A percentile compares a stretch with the other conserved stretches of the same genome.
These are phyloP conservation scores for Globisporangium recalcitrans DNA, from an alignment of 352 stramenopile genomes.

Conservation along the genomic window DNA sequence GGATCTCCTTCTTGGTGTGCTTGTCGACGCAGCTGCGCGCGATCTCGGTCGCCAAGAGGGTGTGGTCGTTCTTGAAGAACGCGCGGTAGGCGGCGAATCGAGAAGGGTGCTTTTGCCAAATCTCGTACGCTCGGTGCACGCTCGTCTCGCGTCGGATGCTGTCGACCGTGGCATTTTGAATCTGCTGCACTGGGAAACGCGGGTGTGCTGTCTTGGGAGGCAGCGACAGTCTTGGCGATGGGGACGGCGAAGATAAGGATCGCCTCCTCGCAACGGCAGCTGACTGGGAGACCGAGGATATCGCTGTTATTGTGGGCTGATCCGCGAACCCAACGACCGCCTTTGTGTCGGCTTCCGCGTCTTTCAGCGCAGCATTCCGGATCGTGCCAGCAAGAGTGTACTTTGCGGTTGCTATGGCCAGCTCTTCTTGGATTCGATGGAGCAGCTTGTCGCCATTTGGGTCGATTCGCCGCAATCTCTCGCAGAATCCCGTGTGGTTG, in stretches of 20 bases:
- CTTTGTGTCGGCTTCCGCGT: not conserved
- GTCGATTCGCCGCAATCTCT: not conserved
- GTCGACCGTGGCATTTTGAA: not conserved
- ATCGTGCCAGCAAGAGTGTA: not conserved
- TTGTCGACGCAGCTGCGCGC: constrained; percentile 11
- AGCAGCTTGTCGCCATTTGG: constrained; percentile 4
- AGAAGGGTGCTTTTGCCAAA: not conserved
- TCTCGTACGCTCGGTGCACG: not conserved
- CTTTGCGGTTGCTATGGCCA: not conserved
- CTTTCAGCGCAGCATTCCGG: not conserved
- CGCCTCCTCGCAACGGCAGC: not conserved
- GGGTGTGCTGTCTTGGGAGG: not conserved
- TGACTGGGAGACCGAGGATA: not conserved
- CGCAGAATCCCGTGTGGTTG: not conserved
- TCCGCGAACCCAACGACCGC: not conserved
- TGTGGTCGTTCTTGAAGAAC: constrained; percentile 13
- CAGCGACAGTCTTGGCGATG: not conserved
- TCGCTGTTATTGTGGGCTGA: not conserved
- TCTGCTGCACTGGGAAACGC: not conserved
- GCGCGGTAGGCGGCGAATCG: constrained; percentile 7
- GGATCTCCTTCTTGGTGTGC: constrained; percentile 2
- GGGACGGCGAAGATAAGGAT: not conserved
- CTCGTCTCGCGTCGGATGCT: not conserved
- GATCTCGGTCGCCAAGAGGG: constrained; percentile 7
- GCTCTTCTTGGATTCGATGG: not conserved